Conservation (phyloP, 176 grass and related monocot species). For the Saccharum officinarum region DNA sequence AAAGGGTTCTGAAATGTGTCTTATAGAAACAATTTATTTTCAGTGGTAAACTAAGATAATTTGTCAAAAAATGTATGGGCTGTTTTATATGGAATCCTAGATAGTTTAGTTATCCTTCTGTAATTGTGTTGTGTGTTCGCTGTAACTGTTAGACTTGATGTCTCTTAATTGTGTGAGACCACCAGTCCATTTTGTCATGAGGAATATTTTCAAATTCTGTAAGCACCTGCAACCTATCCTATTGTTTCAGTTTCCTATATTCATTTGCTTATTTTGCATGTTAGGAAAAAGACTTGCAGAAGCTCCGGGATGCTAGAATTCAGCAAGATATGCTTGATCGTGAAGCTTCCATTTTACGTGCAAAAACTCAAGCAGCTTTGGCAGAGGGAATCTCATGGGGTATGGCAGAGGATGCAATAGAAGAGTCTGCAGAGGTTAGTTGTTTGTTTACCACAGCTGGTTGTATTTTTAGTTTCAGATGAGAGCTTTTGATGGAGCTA, state of each 20-base stretch:
- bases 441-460: slow-evolving; percentile 1
- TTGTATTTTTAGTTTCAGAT: slow-evolving; percentile 13
- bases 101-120: slow-evolving; percentile 1
- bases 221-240: slow-evolving; percentile 2
- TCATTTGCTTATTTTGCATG: slow-evolving; percentile 31
- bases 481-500: background rate
- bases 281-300: slow-evolving; percentile 92
- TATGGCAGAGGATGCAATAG: slow-evolving; percentile 85
- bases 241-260: slow-evolving; percentile 24
- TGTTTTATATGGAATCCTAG: background rate
- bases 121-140: background rate
- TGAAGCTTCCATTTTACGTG: slow-evolving; percentile 83
- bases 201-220: background rate
- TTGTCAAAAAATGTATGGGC: background rate
- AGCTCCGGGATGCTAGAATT: slow-evolving; percentile 68
- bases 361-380: slow-evolving; percentile 86
- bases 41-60: background rate
- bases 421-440: slow-evolving; percentile 71
- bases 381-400: slow-evolving; percentile 97
- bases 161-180: background rate
- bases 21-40: slow-evolving; percentile 9
- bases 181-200: background rate
- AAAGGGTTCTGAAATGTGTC: background rate
- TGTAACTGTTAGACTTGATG: background rate
- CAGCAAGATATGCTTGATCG: slow-evolving; percentile 71